Evolutionary conservation across 768 basidiomycete genomes (phyloP).

Genomic region (Kwoniella sp.): DNA sequence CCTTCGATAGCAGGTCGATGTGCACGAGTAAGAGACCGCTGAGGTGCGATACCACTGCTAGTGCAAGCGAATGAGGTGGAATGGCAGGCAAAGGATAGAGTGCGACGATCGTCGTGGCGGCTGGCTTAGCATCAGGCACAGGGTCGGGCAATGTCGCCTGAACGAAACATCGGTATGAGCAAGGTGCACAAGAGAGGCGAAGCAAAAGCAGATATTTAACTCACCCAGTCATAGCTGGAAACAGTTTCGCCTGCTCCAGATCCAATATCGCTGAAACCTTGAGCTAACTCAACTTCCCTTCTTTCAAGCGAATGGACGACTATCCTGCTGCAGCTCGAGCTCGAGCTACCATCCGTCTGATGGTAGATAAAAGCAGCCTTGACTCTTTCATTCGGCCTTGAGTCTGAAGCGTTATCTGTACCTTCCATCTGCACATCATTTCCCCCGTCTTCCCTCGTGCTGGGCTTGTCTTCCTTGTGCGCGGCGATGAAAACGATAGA

Average conservation of each 20-base stretch:
- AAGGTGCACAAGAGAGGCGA: neutral
- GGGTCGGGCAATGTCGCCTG: constrained; percentile 11
- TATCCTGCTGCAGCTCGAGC: constrained; percentile 12
- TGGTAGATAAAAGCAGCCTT: constrained; percentile 27
- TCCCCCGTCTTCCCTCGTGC: neutral
- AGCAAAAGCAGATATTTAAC: neutral
- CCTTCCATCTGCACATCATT: constrained; percentile 5
- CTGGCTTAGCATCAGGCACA: constrained; percentile 3
- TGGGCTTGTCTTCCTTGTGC: neutral
- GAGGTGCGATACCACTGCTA: constrained; percentile 23
- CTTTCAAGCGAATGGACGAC: constrained; percentile 29
- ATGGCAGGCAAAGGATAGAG: constrained; percentile 27
- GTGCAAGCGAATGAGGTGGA: constrained; percentile 13
- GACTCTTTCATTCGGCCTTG: constrained; percentile 1
- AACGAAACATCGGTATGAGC: neutral
- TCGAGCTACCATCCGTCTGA: constrained; percentile 3
- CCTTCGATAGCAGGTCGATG: constrained; percentile 23
- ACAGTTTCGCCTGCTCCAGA: constrained; percentile 12
- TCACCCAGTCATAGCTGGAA: constrained; percentile 43
- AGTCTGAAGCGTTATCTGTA: neutral
- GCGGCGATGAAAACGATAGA: constrained; percentile 27
- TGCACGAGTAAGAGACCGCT: constrained; percentile 23
- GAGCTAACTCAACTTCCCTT: constrained; percentile 32
- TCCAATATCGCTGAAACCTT: constrained; percentile 35
- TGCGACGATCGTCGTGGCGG: constrained; percentile 24